phyloP scores from a whole-genome alignment of 2,329 filamentous ascomycete species.

The Colletotrichum chrysophilum region DNA sequence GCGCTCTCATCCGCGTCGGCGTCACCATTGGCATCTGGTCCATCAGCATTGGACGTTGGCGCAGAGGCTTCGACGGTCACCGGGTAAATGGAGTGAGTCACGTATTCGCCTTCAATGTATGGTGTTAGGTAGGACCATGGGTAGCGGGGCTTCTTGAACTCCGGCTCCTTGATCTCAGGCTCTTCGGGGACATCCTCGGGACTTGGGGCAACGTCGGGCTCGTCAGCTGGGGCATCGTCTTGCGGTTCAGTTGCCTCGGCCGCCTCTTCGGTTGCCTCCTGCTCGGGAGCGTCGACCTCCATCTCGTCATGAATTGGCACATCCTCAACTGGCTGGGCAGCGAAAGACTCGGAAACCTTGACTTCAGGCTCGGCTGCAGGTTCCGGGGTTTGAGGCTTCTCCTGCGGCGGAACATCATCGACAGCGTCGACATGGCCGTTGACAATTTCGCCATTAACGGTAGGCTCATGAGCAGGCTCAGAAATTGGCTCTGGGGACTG shows the following conservation, averaged over 20 bases:
- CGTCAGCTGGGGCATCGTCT: neutral
- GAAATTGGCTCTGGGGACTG: neutral
- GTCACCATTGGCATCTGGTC: conserved; percentile 1
- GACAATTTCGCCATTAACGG: neutral
- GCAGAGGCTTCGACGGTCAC: conserved; percentile 27
- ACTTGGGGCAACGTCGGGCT: neutral
- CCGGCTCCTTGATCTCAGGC: conserved; percentile 6
- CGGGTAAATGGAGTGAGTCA: conserved; percentile 36
- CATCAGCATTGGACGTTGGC: conserved; percentile 7
- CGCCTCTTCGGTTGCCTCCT: neutral
- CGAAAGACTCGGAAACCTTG: neutral
- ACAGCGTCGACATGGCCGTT: neutral
- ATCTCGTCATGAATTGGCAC: neutral
- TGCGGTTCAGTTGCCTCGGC: neutral
- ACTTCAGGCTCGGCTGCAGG: neutral
- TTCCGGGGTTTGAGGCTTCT: neutral
- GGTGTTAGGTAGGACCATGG: conserved; percentile 45
- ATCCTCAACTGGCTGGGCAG: neutral
- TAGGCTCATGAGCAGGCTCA: neutral
- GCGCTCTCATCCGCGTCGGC: conserved; percentile 6
- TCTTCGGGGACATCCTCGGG: neutral
- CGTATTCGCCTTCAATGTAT: conserved; percentile 43
- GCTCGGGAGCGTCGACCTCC: neutral
- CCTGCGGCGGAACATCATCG: neutral
- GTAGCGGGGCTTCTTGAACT: conserved; percentile 14